Percentiles rank a stretch among this genome's conserved stretches.
Evolutionary conservation across 352 stramenopile species (phyloP).

Genomic region (Pythium dissotocum): DNA sequence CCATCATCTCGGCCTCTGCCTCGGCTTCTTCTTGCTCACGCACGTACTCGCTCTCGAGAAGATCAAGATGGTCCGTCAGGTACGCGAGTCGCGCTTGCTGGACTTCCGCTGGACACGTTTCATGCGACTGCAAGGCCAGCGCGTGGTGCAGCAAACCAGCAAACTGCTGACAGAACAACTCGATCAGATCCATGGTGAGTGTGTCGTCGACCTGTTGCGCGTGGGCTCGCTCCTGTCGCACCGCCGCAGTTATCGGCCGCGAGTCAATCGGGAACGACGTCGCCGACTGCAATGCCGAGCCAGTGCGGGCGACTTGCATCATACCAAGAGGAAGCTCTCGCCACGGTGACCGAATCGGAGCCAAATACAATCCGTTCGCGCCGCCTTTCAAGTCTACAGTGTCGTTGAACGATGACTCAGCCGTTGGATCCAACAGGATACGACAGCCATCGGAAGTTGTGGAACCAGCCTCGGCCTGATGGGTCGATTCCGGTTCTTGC

Average conservation of each 20-base stretch:
- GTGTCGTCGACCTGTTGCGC: slow-evolving; percentile 53
- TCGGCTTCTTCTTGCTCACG: slow-evolving; percentile 35
- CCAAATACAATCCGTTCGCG: slow-evolving; percentile 57
- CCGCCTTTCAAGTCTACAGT: slow-evolving; percentile 65
- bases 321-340: slow-evolving; percentile 50
- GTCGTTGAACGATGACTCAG: slow-evolving; percentile 66
- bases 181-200: slow-evolving; percentile 56
- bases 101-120: slow-evolving; percentile 51
- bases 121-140: slow-evolving; percentile 48
- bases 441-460: slow-evolving; percentile 10
- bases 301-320: slow-evolving; percentile 58
- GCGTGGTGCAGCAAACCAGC: slow-evolving; percentile 60
- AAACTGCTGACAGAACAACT: slow-evolving; percentile 56
- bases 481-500: background rate
- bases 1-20: slow-evolving; percentile 29
- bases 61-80: slow-evolving; percentile 43
- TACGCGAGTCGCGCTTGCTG: slow-evolving; percentile 46
- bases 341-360: slow-evolving; percentile 58
- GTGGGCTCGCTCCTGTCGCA: slow-evolving; percentile 40
- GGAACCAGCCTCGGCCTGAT: background rate
- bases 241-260: slow-evolving; percentile 10
- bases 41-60: slow-evolving; percentile 37
- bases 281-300: background rate
- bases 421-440: slow-evolving; percentile 45
- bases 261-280: slow-evolving; percentile 1